Percentiles rank a stretch among this genome's conserved stretches.
phyloP scores from a whole-genome alignment of 768 basidiomycete species.

The Pisolithus sp. region DNA sequence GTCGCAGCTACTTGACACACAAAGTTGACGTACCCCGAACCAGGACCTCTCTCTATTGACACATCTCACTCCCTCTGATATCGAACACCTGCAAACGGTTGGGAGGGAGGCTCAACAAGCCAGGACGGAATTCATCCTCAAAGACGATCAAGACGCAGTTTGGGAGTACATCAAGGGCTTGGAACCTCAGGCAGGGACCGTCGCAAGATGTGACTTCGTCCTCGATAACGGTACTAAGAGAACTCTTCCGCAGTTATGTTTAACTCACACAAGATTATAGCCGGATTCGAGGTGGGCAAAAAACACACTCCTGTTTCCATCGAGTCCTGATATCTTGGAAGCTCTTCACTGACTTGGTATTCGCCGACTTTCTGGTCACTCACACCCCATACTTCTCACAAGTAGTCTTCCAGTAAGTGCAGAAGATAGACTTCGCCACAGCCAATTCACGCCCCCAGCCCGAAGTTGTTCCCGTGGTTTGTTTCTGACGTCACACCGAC shows the following conservation, averaged over 20 bases:
- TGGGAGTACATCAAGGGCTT: conserved; percentile 68
- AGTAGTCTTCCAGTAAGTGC: conserved; percentile 83
- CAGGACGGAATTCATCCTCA: conserved; percentile 73
- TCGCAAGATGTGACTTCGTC: conserved; percentile 67
- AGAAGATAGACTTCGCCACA: background rate
- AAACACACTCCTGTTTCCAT: background rate
- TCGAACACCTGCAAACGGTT: conserved; percentile 75
- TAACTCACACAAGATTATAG: conserved; percentile 31
- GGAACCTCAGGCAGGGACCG: conserved; percentile 29
- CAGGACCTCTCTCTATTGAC: conserved; percentile 90
- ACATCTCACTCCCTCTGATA: conserved; percentile 75
- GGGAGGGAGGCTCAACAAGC: conserved; percentile 73
- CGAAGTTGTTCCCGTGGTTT: conserved; percentile 96
- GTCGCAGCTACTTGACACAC: background rate
- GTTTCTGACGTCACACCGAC: conserved; percentile 89
- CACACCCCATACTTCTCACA: conserved; percentile 76
- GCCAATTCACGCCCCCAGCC: conserved; percentile 40
- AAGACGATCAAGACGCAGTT: conserved; percentile 69
- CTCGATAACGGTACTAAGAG: conserved; percentile 81
- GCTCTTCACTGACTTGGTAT: conserved; percentile 90
- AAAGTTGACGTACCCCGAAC: background rate
- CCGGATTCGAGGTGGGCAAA: conserved; percentile 76
- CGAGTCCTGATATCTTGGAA: conserved; percentile 21
- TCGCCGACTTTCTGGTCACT: conserved; percentile 89
- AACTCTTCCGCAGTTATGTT: background rate